Percentiles rank a stretch among this genome's conserved stretches.
phyloP scores from a whole-genome alignment of 768 basidiomycete genomes.

The Leccinellum albellum region DNA sequence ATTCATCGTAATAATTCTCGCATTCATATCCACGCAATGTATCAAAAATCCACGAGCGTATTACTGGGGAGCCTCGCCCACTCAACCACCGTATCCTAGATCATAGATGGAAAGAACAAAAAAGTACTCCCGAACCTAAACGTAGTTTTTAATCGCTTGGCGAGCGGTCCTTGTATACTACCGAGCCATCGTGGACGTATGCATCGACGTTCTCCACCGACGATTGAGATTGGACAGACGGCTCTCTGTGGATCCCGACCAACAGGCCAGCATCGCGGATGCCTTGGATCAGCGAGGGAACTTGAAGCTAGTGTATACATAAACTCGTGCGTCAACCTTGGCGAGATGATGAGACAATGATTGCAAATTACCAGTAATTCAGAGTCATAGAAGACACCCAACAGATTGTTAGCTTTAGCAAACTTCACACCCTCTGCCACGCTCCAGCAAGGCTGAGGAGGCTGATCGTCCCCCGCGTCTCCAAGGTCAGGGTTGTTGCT shows the following conservation, averaged over 20 bases:
- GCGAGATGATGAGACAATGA: slow-evolving; percentile 8
- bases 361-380: slow-evolving; percentile 66
- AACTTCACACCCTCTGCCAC: slow-evolving; percentile 92
- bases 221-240: slow-evolving; percentile 38
- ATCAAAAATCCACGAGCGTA: slow-evolving; percentile 21
- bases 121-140: slow-evolving; percentile 14
- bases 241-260: slow-evolving; percentile 75
- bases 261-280: slow-evolving; percentile 87
- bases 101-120: slow-evolving; percentile 11
- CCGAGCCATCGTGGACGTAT: slow-evolving; percentile 56
- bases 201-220: slow-evolving; percentile 63
- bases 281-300: slow-evolving; percentile 85
- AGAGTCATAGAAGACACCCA: slow-evolving; percentile 88
- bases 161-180: slow-evolving; percentile 65
- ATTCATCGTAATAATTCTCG: slow-evolving; percentile 3
- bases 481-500: slow-evolving; percentile 34
- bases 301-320: slow-evolving; percentile 50
- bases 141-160: slow-evolving; percentile 41
- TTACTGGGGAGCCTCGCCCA: slow-evolving; percentile 10
- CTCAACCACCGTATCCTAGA: slow-evolving; percentile 25
- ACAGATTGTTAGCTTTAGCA: slow-evolving; percentile 84
- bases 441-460: slow-evolving; percentile 56
- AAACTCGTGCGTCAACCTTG: slow-evolving; percentile 6
- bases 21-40: slow-evolving; percentile 22
- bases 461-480: slow-evolving; percentile 43